phyloP scores from a whole-genome alignment of 768 basidiomycete species.

The Collybia mongolica region DNA sequence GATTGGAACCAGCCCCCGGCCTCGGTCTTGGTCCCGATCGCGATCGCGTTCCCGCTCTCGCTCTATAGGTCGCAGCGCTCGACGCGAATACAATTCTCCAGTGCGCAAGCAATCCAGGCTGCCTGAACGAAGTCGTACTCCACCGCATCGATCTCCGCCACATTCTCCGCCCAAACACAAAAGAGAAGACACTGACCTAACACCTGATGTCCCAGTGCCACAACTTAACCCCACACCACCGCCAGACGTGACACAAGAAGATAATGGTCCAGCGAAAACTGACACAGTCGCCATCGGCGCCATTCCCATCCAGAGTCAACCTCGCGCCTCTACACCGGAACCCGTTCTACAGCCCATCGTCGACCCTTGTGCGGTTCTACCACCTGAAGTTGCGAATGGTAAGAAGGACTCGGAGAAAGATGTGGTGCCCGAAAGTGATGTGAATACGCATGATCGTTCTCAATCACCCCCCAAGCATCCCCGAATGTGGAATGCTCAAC shows the following conservation, averaged over 20 bases:
- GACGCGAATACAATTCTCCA: slow-evolving; percentile 12
- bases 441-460: slow-evolving; percentile 16
- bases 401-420: slow-evolving; percentile 12
- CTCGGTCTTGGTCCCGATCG: slow-evolving; percentile 18
- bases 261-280: background rate
- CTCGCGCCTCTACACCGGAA: background rate
- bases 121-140: slow-evolving; percentile 12
- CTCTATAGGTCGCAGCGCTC: slow-evolving; percentile 22
- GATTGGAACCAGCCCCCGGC: background rate
- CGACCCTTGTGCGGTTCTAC: background rate
- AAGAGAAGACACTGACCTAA: background rate
- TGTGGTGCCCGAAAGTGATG: slow-evolving; percentile 16
- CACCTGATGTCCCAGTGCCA: background rate
- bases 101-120: slow-evolving; percentile 9
- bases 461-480: slow-evolving; percentile 23
- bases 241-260: background rate
- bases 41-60: slow-evolving; percentile 26
- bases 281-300: no score
- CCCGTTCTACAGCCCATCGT: background rate
- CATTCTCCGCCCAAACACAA: slow-evolving; percentile 10
- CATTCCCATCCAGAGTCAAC: background rate
- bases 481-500: slow-evolving; percentile 12
- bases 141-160: slow-evolving; percentile 5
- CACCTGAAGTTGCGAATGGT: background rate
- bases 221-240: background rate